phyloP scores from a whole-genome alignment of 1,139 yeast species.

The Pichia sp. region DNA sequence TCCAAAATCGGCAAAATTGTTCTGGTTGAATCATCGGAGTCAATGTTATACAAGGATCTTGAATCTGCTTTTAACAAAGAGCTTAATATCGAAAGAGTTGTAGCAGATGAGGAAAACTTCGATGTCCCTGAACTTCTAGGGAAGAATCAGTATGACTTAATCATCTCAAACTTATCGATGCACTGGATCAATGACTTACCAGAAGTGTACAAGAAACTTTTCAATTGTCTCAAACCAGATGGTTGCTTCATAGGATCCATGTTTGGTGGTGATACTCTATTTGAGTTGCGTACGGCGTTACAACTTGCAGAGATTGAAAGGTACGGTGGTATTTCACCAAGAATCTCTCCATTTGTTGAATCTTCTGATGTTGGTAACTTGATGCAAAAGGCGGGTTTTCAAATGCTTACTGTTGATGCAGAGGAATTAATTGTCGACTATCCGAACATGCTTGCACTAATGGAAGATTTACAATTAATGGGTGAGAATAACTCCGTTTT shows the following conservation, averaged over 20 bases:
- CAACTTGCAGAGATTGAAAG: constrained; percentile 82
- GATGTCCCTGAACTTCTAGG: constrained; percentile 33
- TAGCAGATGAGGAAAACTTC: constrained; percentile 63
- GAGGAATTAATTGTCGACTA: constrained; percentile 82
- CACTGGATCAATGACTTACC: constrained; percentile 90
- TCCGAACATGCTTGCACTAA: constrained; percentile 61
- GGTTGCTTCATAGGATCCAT: constrained; percentile 80
- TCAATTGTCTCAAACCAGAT: constrained; percentile 65
- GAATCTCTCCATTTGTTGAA: constrained; percentile 76
- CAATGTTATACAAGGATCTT: constrained; percentile 46
- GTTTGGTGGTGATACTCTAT: constrained; percentile 79
- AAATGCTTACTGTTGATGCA: constrained; percentile 74
- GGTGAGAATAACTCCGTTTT: constrained; percentile 76
- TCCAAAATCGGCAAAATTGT: constrained; percentile 48
- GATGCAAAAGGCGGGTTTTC: constrained; percentile 69
- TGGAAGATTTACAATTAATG: constrained; percentile 72
- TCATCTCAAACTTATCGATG: constrained; percentile 63
- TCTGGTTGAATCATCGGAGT: constrained; percentile 61
- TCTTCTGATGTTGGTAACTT: constrained; percentile 70
- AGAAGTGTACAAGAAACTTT: constrained; percentile 47
- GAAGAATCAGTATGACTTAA: constrained; percentile 54
- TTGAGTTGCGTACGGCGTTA: constrained; percentile 69
- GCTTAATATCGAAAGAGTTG: constrained; percentile 40
- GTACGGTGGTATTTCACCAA: constrained; percentile 70
- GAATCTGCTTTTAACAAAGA: constrained; percentile 33